A percentile compares a stretch with the other conserved stretches of the same genome.
Evolutionary conservation across 768 basidiomycete genomes (phyloP).

Genomic region (Phylloporus sp.): DNA sequence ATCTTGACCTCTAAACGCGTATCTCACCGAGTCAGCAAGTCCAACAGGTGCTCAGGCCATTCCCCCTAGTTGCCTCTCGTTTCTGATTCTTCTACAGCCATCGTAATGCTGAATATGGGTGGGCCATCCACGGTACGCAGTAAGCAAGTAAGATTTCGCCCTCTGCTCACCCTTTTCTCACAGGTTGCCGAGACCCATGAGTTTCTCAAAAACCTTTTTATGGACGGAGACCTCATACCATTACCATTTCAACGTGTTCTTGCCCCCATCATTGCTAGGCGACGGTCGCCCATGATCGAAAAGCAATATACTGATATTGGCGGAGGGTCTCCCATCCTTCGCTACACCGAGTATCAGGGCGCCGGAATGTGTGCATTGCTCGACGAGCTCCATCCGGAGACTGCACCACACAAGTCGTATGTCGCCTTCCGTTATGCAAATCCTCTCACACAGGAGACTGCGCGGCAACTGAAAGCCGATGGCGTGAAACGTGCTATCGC

Average conservation of each 20-base stretch:
- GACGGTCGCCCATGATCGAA: slow-evolving; percentile 91
- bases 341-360: slow-evolving; percentile 86
- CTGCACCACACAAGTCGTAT: slow-evolving; percentile 94
- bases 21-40: slow-evolving; percentile 34
- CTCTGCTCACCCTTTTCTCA: slow-evolving; percentile 6
- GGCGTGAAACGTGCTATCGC: slow-evolving; percentile 91
- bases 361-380: slow-evolving; percentile 84
- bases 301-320: slow-evolving; percentile 93
- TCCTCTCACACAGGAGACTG: slow-evolving; percentile 81
- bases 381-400: slow-evolving; percentile 90
- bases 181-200: slow-evolving; percentile 90
- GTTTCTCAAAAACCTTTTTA: slow-evolving; percentile 90
- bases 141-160: background rate
- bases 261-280: slow-evolving; percentile 84
- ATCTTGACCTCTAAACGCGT: background rate
- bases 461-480: slow-evolving; percentile 81
- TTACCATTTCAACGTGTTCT: slow-evolving; percentile 86
- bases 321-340: slow-evolving; percentile 93
- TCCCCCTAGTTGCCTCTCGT: background rate
- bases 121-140: slow-evolving; percentile 82
- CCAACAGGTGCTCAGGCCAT: slow-evolving; percentile 51
- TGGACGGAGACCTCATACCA: slow-evolving; percentile 91
- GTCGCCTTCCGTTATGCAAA: slow-evolving; percentile 93
- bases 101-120: slow-evolving; percentile 99
- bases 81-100: slow-evolving; percentile 43